Conservation (phyloP, 2,329 filamentous ascomycete genomes). For the Meredithiella fracta region DNA sequence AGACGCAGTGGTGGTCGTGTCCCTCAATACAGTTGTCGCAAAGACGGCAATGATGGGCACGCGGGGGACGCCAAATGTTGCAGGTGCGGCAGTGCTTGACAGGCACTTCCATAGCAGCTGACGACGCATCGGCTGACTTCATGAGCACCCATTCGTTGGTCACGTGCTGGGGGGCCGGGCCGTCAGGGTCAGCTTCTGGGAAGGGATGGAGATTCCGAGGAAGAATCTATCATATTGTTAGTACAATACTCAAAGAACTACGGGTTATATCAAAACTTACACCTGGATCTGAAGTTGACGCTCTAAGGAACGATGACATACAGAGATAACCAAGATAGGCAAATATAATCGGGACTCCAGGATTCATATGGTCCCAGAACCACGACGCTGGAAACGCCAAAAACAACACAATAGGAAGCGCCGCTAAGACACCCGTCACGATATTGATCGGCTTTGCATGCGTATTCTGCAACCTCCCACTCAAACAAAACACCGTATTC, state of each 20-base stretch:
- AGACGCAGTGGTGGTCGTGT: constrained; percentile 95
- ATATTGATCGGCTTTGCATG: constrained; percentile 78
- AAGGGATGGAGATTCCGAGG: constrained; percentile 84
- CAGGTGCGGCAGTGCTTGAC: constrained; percentile 97
- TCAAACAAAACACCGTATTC: constrained; percentile 78
- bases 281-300: constrained; percentile 80
- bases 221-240: constrained; percentile 45
- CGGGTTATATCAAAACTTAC: constrained; percentile 39
- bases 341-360: constrained; percentile 76
- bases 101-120: constrained; percentile 90
- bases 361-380: constrained; percentile 73
- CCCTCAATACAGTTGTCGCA: constrained; percentile 97
- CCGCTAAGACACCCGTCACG: constrained; percentile 63
- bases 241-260: neutral
- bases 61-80: constrained; percentile 90
- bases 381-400: constrained; percentile 72
- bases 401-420: constrained; percentile 67
- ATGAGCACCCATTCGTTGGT: constrained; percentile 92
- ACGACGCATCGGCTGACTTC: constrained; percentile 55
- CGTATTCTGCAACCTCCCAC: constrained; percentile 77
- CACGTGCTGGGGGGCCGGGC: constrained; percentile 69
- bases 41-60: constrained; percentile 87
- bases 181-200: constrained; percentile 59
- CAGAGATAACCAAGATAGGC: constrained; percentile 84
- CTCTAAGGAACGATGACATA: constrained; percentile 85